Evolutionary conservation across 768 basidiomycete genomes (phyloP).

Genomic region (Rhodotorula toruloides): DNA sequence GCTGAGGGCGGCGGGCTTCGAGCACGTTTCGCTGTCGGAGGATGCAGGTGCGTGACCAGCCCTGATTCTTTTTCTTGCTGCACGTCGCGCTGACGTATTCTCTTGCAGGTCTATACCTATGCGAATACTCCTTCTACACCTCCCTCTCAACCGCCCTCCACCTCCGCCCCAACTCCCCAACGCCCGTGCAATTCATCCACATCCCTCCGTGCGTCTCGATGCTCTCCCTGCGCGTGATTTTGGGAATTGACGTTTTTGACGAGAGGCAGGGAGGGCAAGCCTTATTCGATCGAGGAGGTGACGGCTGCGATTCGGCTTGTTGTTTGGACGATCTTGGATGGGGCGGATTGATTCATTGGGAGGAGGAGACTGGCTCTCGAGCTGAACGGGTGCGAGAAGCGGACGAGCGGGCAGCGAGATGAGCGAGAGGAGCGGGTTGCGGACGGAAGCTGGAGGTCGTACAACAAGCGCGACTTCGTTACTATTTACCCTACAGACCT

Average conservation of each 20-base stretch:
- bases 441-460: too few species aligned
- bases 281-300: constrained; percentile 11
- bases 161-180: not conserved
- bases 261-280: not conserved
- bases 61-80: not conserved
- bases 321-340: constrained; percentile 6
- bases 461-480: too few species aligned
- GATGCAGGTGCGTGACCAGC: constrained; percentile 16
- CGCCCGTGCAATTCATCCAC: constrained; percentile 20
- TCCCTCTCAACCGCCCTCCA: constrained; percentile 1
- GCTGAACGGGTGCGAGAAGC: constrained; percentile 26
- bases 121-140: constrained; percentile 20
- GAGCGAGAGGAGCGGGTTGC: too few species aligned
- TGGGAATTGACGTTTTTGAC: not conserved
- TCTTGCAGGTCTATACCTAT: constrained; percentile 15
- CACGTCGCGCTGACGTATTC: too few species aligned
- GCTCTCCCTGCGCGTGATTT: not conserved
- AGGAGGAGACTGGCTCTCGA: not conserved
- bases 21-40: not conserved
- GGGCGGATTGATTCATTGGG: not conserved
- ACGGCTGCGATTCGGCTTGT: constrained; percentile 1
- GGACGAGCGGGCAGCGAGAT: too few species aligned
- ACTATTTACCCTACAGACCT: too few species aligned
- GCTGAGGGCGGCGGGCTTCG: not conserved
- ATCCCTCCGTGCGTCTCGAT: constrained; percentile 8